Evolutionary conservation across 148 eudicot genomes (phyloP).

Genomic region (Camellia lanceoleosa): DNA sequence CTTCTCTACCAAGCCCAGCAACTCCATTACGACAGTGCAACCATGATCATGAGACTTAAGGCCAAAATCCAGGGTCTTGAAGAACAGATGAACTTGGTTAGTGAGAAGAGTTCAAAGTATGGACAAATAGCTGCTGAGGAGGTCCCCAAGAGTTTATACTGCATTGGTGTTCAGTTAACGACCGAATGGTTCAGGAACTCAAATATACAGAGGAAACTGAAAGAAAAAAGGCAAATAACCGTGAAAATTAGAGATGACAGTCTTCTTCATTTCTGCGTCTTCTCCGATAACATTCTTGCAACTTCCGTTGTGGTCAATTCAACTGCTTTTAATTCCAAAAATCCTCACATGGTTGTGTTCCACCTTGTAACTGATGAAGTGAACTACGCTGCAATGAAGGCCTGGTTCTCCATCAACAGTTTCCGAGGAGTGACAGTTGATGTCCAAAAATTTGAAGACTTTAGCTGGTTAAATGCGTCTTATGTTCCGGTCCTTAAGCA

Average conservation of each 20-base stretch:
- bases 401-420: constrained; percentile 75
- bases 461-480: constrained; percentile 82
- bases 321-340: constrained; percentile 58
- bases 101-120: constrained; percentile 68
- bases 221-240: constrained; percentile 35
- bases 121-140: constrained; percentile 92
- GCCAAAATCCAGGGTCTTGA: constrained; percentile 82
- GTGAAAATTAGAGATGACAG: constrained; percentile 52
- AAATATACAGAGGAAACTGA: constrained; percentile 36
- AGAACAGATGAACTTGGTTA: constrained; percentile 67
- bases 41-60: constrained; percentile 84
- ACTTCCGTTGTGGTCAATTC: constrained; percentile 85
- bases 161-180: constrained; percentile 72
- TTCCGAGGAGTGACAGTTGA: constrained; percentile 70
- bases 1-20: constrained; percentile 79
- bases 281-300: constrained; percentile 86
- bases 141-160: constrained; percentile 81
- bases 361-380: constrained; percentile 87
- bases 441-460: constrained; percentile 76
- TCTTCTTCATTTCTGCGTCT: constrained; percentile 71
- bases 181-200: constrained; percentile 69
- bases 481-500: constrained; percentile 88
- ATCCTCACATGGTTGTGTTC: constrained; percentile 60
- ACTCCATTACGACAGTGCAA: constrained; percentile 76
- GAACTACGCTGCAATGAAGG: constrained; percentile 80